These are phyloP conservation scores for Penicillium cinerascens DNA, from an alignment of 495 filamentous ascomycete species.

Conservation along the genomic window DNA sequence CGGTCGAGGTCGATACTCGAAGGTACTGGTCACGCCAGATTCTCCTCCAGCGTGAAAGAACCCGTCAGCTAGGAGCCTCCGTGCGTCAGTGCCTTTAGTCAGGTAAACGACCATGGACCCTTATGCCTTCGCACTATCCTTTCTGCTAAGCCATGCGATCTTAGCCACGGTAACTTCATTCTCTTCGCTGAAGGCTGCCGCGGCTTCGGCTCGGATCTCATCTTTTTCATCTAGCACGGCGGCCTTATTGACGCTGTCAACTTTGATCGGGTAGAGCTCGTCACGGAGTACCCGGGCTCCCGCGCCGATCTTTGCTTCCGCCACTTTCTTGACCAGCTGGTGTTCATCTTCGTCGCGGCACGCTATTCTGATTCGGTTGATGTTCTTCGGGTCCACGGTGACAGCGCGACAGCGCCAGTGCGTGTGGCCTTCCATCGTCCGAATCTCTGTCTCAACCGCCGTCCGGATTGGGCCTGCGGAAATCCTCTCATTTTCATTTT, in stretches of 20 bases:
- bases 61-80: slow-evolving; percentile 23
- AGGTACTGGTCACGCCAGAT: no score
- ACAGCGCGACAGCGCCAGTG: slow-evolving; percentile 30
- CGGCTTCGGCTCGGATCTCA: slow-evolving; percentile 10
- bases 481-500: slow-evolving; percentile 17
- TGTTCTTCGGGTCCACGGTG: slow-evolving; percentile 20
- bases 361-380: no score
- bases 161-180: slow-evolving; percentile 21
- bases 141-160: slow-evolving; percentile 30
- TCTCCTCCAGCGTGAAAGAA: no score
- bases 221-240: no score
- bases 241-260: slow-evolving; percentile 31
- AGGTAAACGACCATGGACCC: slow-evolving; percentile 34
- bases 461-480: slow-evolving; percentile 24
- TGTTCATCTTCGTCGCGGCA: slow-evolving; percentile 24
- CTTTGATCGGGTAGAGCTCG: slow-evolving; percentile 32
- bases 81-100: slow-evolving; percentile 23
- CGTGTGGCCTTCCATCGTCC: slow-evolving; percentile 16
- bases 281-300: slow-evolving; percentile 29
- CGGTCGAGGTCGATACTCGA: no score
- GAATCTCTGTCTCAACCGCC: slow-evolving; percentile 26
- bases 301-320: slow-evolving; percentile 14
- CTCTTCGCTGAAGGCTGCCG: slow-evolving; percentile 19
- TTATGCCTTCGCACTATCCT: slow-evolving; percentile 30
- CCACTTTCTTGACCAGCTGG: slow-evolving; percentile 26